A percentile compares a stretch with the other conserved stretches of the same genome.
phyloP scores from a whole-genome alignment of 108 stramenopile species.

The Asterionellopsis glacialis region DNA sequence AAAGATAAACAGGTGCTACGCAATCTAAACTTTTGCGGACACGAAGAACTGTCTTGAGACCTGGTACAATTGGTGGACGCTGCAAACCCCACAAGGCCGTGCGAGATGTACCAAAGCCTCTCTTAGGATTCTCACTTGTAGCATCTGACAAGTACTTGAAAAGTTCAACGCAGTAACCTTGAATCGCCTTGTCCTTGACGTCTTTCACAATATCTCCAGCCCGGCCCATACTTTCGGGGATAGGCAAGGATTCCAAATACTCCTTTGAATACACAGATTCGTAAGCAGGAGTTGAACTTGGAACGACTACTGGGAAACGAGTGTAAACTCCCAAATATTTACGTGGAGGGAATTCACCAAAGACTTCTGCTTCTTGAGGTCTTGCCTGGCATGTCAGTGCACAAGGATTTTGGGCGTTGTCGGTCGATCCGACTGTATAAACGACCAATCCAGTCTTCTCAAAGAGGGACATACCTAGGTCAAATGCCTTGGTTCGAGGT shows the following conservation, averaged over 20 bases:
- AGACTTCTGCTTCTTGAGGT: conserved; percentile 84
- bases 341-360: conserved; percentile 86
- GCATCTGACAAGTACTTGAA: conserved; percentile 60
- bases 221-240: conserved; percentile 8
- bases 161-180: conserved; percentile 68
- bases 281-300: conserved; percentile 76
- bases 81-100: conserved; percentile 83
- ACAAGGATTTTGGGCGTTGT: conserved; percentile 38
- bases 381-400: conserved; percentile 86
- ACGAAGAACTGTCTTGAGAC: conserved; percentile 54
- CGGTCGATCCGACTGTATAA: conserved; percentile 66
- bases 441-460: conserved; percentile 75
- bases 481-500: conserved; percentile 33
- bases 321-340: conserved; percentile 54
- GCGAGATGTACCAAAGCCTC: conserved; percentile 53
- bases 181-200: conserved; percentile 30
- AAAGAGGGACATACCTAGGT: conserved; percentile 54
- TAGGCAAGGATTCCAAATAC: conserved; percentile 43
- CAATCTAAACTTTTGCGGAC: conserved; percentile 44
- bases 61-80: conserved; percentile 66
- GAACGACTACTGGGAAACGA: conserved; percentile 78
- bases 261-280: conserved; percentile 45
- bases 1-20: conserved; percentile 49
- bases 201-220: conserved; percentile 28
- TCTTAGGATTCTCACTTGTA: conserved; percentile 58